Evolutionary conservation across 2,329 filamentous ascomycete genomes (phyloP), one percentile per base, ranked within the genome.

Genomic region (Ascochyta lentis): DNA sequence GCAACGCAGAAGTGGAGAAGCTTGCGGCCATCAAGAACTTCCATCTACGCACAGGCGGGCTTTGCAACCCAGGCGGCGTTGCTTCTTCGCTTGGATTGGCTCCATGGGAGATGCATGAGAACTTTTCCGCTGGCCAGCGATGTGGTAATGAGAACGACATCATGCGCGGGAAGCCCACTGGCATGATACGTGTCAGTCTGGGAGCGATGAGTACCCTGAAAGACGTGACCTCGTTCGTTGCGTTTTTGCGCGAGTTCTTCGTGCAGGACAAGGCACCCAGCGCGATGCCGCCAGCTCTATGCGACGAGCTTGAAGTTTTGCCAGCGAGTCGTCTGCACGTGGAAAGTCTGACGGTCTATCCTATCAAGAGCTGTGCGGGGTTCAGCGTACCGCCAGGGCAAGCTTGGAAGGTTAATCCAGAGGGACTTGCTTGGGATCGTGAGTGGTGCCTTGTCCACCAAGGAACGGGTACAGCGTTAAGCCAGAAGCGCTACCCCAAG

Each of bases 401-500:
- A 7, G 70, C 81, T 13, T 99, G 95, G 95, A 86, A 90, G 65
- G 83, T 98, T 19, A 86, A 84, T 51, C 81, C 84, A 7, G 92
- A 97, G 77, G 95, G 95, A 0, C 80, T 99, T 2, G 89, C 88
- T 8, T 98, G 94, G 92, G 95, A 99, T 73, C 84, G 95, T 58
- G 94, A 98, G 78, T 99, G 95, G 94, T 98, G 94, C 76, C 80
- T 99, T 19, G 82, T 99, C 13, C 93, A 97, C 71, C 85, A 88
- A 69, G 92, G 91, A 39, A 96, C 93, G 1, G 90, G 91, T 0
- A 87, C 88, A 65, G 92, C 89, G 6, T 79, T 99, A 49, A 96
- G 86, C 70, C 94, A 98, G 76, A 99, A 98, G 77, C 83, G 88
- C 61, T 89, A 95, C 70, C 91, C 93, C 2, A 86, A 82, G 31